These are phyloP conservation scores for Solanum lycopersicoides DNA, from an alignment of 257 asterid genomes.

Conservation along the genomic window DNA sequence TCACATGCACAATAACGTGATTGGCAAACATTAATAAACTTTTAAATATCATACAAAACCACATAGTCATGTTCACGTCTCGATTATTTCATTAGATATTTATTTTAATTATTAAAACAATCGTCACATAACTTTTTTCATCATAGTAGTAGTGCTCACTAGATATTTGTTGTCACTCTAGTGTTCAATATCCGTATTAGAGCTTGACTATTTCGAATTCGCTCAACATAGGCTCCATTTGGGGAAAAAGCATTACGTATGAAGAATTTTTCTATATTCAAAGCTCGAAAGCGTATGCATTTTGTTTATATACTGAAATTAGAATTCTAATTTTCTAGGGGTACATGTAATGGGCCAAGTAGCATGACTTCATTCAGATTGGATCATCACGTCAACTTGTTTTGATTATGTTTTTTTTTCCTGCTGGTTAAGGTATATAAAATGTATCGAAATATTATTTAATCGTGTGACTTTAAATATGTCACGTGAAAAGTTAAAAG, in stretches of 20 bases:
- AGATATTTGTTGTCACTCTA: background rate
- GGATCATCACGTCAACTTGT: background rate
- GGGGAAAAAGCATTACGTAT: fast-evolving
- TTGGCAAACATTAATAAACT: background rate
- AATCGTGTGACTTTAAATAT: no score
- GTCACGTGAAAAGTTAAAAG: background rate
- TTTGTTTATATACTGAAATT: background rate
- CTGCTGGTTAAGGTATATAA: background rate
- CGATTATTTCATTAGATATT: background rate
- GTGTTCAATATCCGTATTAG: fast-evolving
- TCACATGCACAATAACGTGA: background rate
- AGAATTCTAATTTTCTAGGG: background rate
- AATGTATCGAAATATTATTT: no score
- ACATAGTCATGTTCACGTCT: background rate
- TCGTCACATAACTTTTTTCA: background rate
- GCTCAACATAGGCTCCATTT: fast-evolving
- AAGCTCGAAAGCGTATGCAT: background rate
- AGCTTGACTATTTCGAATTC: fast-evolving
- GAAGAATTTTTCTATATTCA: no score
- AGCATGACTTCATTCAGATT: no score
- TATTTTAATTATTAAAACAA: fast-evolving
- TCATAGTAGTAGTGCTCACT: background rate
- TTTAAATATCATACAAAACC: background rate
- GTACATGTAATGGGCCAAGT: background rate
- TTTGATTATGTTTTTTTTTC: no score